Base-by-base conservation (phyloP, 2,329 filamentous ascomycete species). In the Mollisia scopiformis region DNA sequence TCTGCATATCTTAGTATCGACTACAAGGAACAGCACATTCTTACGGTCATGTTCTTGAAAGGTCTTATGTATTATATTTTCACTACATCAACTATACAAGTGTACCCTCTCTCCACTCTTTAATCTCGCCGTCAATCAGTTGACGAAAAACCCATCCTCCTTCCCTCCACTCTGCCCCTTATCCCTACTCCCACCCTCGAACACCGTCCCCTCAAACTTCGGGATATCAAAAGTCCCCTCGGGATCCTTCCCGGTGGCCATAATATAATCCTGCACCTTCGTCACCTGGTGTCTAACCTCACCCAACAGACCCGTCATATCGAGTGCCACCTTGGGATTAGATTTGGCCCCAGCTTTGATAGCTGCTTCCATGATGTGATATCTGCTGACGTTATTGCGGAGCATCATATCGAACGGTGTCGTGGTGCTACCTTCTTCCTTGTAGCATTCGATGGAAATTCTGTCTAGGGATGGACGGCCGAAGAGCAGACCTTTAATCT, bases 391-490 rank as follows among this genome's bases (percentile, higher is more conserved):
- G 21, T 76, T 67, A 67, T 90, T 90, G 4, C 82, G 72, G 1
- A 89, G 76, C 85, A 89, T 86, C 87, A 89, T 89, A 67, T 89
- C 84, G 66, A 90, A 89, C 1, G 87, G 87, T 2, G 86, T 89
- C 0, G 86, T 90, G 0, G 87, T 89, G 55, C 79, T 85, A 0
- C 86, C 87, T 72, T 90, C 87, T 68, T 90, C 87, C 27, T 80
- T 80, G 65, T 89, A 90, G 3, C 82, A 84, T 14, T 79, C 80
- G 7, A 89, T 81, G 0, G 73, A 80, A 62, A 88, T 79, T 2
- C 84, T 78, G 5, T 83, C 77, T 16, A 83, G 67, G 10, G 76
- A 74, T 0, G 78, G 78, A 0, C 86, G 77, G 0, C 84, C 85
- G 68, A 89, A 89, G 2, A 89, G 72, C 27, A 89, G 70, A 0